phyloP scores from a whole-genome alignment of 768 basidiomycete species.

The Termitomyces heimii region DNA sequence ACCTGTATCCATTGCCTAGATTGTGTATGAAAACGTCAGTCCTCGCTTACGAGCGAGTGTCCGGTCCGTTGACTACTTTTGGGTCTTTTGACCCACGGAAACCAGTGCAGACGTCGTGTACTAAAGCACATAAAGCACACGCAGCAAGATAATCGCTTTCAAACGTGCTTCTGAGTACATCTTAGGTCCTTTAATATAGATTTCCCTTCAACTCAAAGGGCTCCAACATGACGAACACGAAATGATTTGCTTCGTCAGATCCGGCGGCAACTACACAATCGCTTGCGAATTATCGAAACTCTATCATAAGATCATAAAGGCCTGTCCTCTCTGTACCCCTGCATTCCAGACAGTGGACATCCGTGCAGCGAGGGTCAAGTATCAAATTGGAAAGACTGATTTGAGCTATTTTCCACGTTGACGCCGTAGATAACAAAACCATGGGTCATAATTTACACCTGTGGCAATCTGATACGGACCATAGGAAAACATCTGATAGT shows the following conservation, averaged over 20 bases:
- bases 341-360: background rate
- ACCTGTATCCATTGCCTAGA: background rate
- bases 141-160: background rate
- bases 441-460: background rate
- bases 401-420: background rate
- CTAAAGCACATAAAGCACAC: background rate
- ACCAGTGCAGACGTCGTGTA: background rate
- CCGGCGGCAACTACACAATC: slow-evolving; percentile 10
- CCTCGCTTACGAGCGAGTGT: background rate
- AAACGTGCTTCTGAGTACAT: background rate
- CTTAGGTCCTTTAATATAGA: background rate
- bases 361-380: background rate
- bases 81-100: background rate
- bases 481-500: background rate
- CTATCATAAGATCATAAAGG: background rate
- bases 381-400: background rate
- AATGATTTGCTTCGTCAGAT: slow-evolving; percentile 6
- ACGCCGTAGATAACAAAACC: background rate
- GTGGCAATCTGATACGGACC: background rate
- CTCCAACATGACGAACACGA: background rate
- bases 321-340: background rate
- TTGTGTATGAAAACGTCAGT: background rate
- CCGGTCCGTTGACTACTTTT: background rate
- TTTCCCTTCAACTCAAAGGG: background rate
- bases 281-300: background rate